These are phyloP conservation scores for Beta macrorhiza DNA, from an alignment of 179 eudicot species.

Conservation along the genomic window DNA sequence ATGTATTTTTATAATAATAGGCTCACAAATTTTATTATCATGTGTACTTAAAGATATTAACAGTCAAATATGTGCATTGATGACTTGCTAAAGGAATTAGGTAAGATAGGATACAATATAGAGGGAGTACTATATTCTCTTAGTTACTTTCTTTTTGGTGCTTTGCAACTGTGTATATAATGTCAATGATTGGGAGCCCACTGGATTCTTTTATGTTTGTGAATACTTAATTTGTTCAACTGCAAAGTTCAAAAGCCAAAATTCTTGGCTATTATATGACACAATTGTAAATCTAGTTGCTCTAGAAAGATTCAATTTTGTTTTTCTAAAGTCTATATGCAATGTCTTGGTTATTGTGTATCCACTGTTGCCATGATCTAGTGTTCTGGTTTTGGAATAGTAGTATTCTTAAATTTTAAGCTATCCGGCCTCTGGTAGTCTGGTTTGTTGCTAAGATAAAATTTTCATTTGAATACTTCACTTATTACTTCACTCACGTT, in stretches of 20 bases:
- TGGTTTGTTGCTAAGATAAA: not conserved
- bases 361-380: not conserved
- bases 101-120: no score
- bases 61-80: no score
- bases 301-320: not conserved
- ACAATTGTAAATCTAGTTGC: not conserved
- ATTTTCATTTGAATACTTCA: not conserved
- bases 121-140: not conserved
- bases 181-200: not conserved
- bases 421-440: no score
- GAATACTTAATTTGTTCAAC: not conserved
- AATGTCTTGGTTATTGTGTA: not conserved
- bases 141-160: not conserved
- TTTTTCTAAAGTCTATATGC: not conserved
- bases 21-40: no score
- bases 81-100: no score
- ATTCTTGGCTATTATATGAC: not conserved
- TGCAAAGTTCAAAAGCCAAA: constrained; percentile 4
- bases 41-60: no score
- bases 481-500: no score
- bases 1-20: no score
- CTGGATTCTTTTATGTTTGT: not conserved
- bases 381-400: constrained; percentile 5
- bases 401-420: not conserved
- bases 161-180: not conserved